Evolutionary conservation across 805 yeast genomes (phyloP).

Genomic region (Ogataea thermomethanolica): DNA sequence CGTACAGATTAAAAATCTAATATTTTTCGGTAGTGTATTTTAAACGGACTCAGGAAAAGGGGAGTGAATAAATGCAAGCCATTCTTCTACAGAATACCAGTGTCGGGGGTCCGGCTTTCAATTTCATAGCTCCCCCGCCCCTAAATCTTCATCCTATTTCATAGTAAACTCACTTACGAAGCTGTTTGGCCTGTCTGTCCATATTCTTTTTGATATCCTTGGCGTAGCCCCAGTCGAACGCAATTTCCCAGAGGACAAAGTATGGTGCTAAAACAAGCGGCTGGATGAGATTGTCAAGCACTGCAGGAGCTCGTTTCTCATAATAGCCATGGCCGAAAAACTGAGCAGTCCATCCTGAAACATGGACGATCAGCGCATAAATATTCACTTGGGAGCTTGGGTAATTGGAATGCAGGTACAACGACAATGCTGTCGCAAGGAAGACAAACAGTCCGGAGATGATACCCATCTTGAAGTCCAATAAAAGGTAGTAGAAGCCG

Average conservation of each 20-base stretch:
- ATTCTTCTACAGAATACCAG: no score
- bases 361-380: conserved; percentile 42
- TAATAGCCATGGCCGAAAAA: conserved; percentile 83
- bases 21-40: background rate
- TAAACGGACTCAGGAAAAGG: no score
- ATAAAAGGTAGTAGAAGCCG: conserved; percentile 52
- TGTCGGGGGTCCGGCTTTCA: no score
- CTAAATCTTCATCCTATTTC: no score
- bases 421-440: conserved; percentile 18
- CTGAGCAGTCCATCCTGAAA: conserved; percentile 72
- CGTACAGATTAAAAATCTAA: background rate
- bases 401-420: conserved; percentile 15
- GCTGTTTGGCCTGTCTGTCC: conserved; percentile 43
- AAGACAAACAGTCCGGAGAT: conserved; percentile 39
- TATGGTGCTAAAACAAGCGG: conserved; percentile 90
- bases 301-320: conserved; percentile 83
- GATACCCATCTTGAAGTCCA: conserved; percentile 52
- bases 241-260: conserved; percentile 76
- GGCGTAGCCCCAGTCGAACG: conserved; percentile 64
- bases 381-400: conserved; percentile 23
- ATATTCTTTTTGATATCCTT: conserved; percentile 47
- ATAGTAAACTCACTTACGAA: conserved; percentile 13
- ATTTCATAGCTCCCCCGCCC: no score
- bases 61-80: no score
- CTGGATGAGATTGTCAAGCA: conserved; percentile 76